Evolutionary conservation across 163 green algal genomes (phyloP).

Genomic region (Coccomyxa subellipsoidea): DNA sequence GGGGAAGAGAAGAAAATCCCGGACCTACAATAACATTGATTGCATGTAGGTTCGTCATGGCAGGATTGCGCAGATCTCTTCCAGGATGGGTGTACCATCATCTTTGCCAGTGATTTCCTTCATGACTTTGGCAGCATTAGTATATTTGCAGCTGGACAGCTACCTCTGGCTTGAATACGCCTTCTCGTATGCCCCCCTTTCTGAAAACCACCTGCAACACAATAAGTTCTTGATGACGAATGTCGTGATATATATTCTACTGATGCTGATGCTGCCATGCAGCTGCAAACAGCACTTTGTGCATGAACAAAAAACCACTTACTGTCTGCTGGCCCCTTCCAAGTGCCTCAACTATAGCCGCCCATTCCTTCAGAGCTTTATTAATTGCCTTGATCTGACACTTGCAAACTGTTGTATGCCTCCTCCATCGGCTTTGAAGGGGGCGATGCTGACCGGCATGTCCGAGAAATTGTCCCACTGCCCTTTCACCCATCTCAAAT

Average conservation of each 20-base stretch:
- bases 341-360: slow-evolving; percentile 28
- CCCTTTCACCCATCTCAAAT: background rate
- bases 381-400: background rate
- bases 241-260: too few species aligned
- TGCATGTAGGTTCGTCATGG: too few species aligned
- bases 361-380: slow-evolving; percentile 53
- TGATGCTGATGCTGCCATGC: too few species aligned
- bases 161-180: slow-evolving; percentile 21
- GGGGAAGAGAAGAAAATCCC: slow-evolving; percentile 44
- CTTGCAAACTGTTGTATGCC: background rate
- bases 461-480: background rate
- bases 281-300: too few species aligned
- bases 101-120: background rate
- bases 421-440: background rate
- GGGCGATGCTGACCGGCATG: background rate
- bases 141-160: too few species aligned
- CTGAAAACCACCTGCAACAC: slow-evolving; percentile 35
- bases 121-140: background rate
- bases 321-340: slow-evolving; percentile 34
- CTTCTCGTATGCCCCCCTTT: slow-evolving; percentile 51
- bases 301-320: background rate
- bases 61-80: too few species aligned
- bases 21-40: background rate
- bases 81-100: too few species aligned
- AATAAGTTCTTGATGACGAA: background rate